Percentiles rank a stretch among this genome's conserved stretches.
Evolutionary conservation across 2,329 filamentous ascomycete species (phyloP).

Genomic region (Apiospora kogelbergensis): DNA sequence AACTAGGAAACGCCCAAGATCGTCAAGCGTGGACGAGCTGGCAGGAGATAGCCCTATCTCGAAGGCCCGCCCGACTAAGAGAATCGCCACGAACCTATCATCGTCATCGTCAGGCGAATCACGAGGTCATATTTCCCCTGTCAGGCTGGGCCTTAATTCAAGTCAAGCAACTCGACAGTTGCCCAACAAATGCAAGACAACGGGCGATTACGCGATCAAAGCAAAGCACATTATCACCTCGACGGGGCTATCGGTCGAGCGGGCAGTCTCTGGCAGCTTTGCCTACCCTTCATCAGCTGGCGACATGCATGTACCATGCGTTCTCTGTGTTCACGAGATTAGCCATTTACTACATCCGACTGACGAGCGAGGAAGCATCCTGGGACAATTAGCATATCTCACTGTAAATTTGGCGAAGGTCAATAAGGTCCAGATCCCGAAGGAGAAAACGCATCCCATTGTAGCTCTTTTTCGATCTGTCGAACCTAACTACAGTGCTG

Average conservation of each 20-base stretch:
- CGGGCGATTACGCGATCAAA: neutral
- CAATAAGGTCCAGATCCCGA: neutral
- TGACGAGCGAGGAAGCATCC: slow-evolving; percentile 15
- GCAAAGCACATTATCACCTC: neutral
- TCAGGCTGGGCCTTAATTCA: neutral
- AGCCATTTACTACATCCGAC: slow-evolving; percentile 25
- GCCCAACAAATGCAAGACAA: neutral
- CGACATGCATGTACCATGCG: slow-evolving; percentile 16
- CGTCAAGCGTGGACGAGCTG: neutral
- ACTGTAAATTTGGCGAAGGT: slow-evolving; percentile 22
- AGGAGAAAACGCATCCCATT: slow-evolving; percentile 13
- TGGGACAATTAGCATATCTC: slow-evolving; percentile 22
- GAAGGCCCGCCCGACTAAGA: neutral
- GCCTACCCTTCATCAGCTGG: slow-evolving; percentile 20
- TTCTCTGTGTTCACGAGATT: slow-evolving; percentile 21
- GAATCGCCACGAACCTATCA: neutral
- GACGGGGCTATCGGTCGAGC: neutral
- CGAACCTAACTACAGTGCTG: slow-evolving; percentile 12
- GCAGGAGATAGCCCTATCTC: neutral
- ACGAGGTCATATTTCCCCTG: neutral
- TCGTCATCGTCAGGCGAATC: neutral
- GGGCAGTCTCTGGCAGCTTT: slow-evolving; percentile 19
- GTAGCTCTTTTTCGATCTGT: slow-evolving; percentile 11
- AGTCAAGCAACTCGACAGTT: neutral
- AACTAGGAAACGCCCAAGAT: neutral